A percentile compares a stretch with the other conserved stretches of the same genome.
These are phyloP conservation scores for Collybia mongolica DNA, from an alignment of 768 basidiomycete genomes.

Conservation along the genomic window DNA sequence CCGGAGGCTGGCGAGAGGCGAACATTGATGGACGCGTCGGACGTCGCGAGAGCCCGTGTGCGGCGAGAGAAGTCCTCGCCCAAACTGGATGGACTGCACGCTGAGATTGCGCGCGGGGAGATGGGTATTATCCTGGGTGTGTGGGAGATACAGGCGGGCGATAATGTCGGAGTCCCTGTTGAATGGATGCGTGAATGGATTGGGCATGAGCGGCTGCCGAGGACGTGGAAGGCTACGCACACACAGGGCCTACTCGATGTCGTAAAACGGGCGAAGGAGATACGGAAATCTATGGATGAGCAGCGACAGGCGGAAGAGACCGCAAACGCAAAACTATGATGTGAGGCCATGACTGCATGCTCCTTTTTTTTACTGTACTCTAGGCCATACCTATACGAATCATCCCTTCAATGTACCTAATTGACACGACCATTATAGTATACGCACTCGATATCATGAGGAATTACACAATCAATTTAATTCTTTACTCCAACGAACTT, in stretches of 20 bases:
- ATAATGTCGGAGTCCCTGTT: constrained; percentile 40
- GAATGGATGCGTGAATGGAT: constrained; percentile 52
- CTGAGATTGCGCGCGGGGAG: constrained; percentile 66
- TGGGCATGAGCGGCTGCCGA: constrained; percentile 48
- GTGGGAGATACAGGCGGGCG: constrained; percentile 39
- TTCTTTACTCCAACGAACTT: too few relatives aligned
- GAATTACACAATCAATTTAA: too few relatives aligned
- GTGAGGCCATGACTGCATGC: too few relatives aligned
- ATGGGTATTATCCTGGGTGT: constrained; percentile 64
- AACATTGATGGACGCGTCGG: constrained; percentile 33
- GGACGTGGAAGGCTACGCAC: constrained; percentile 39
- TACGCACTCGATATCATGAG: too few relatives aligned
- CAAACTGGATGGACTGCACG: constrained; percentile 43
- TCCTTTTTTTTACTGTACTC: too few relatives aligned
- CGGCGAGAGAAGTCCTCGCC: constrained; percentile 46
- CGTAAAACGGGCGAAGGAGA: constrained; percentile 27
- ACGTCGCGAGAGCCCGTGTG: constrained; percentile 50
- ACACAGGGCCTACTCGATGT: constrained; percentile 34
- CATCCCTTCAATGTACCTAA: too few relatives aligned
- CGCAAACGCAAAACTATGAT: too few relatives aligned
- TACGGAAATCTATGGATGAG: constrained; percentile 24
- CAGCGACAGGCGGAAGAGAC: neutral
- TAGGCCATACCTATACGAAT: too few relatives aligned
- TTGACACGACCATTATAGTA: too few relatives aligned
- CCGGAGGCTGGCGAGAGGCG: constrained; percentile 15